A percentile compares a stretch with the other conserved stretches of the same genome.
These are phyloP conservation scores for Hortiboletus flavorubellus DNA, from an alignment of 768 basidiomycete species.

Conservation along the genomic window DNA sequence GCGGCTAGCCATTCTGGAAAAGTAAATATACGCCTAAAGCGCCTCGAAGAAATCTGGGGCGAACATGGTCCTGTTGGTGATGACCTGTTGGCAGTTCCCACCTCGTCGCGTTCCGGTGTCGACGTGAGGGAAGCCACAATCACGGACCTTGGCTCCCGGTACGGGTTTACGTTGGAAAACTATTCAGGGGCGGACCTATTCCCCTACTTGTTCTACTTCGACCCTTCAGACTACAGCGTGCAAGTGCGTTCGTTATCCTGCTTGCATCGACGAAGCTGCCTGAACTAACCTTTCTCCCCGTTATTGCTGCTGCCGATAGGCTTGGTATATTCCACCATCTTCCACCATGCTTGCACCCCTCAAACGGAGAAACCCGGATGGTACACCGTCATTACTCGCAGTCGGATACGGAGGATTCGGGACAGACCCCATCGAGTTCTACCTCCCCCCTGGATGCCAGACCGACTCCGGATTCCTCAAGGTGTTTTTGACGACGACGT, in stretches of 20 bases:
- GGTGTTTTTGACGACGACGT: slow-evolving; percentile 18
- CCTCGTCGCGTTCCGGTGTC: background rate
- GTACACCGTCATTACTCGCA: slow-evolving; percentile 14
- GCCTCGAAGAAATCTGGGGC: background rate
- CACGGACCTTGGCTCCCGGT: slow-evolving; percentile 7
- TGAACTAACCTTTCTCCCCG: background rate
- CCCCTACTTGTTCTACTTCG: slow-evolving; percentile 25
- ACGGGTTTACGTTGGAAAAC: slow-evolving; percentile 20
- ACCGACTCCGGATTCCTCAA: slow-evolving; percentile 22
- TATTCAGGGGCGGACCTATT: slow-evolving; percentile 15
- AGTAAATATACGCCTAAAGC: slow-evolving; percentile 11
- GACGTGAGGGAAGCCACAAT: slow-evolving; percentile 11
- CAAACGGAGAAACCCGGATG: background rate
- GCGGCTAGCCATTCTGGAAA: slow-evolving; percentile 8
- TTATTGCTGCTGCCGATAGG: background rate
- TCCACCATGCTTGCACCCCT: slow-evolving; percentile 10
- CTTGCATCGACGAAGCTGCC: background rate
- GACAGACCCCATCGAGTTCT: slow-evolving; percentile 17
- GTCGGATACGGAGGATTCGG: slow-evolving; percentile 22
- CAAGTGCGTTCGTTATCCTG: slow-evolving; percentile 4
- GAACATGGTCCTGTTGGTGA: slow-evolving; percentile 8
- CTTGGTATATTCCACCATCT: slow-evolving; percentile 16
- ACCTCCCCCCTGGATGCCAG: background rate
- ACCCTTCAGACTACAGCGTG: slow-evolving; percentile 20
- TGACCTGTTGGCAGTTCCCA: slow-evolving; percentile 6